Percentiles rank a stretch among this genome's conserved stretches.
phyloP scores from a whole-genome alignment of 192 early-diverging fungal genomes.

The Coemansia pectinata region DNA sequence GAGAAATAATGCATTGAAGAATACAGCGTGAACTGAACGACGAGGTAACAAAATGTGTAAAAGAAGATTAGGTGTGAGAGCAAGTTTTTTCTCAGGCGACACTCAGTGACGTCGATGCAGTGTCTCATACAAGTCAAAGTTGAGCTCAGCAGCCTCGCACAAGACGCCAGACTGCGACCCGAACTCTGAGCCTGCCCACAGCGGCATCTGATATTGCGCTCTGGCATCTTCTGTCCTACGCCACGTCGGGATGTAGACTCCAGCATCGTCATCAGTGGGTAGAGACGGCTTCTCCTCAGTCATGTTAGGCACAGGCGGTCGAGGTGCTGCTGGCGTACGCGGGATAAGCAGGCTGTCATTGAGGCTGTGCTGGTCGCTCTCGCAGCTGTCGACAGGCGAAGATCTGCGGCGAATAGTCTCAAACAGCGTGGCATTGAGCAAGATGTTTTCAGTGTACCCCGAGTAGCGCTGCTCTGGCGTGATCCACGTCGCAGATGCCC shows the following conservation, averaged over 20 bases:
- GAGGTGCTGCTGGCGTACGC: not conserved
- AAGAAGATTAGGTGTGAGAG: not conserved
- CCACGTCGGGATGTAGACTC: constrained; percentile 54
- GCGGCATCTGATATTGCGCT: constrained; percentile 7
- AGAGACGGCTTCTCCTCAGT: not conserved
- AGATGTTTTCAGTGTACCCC: constrained; percentile 46
- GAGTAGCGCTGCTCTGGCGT: constrained; percentile 50
- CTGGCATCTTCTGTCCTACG: constrained; percentile 15
- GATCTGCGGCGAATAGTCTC: constrained; percentile 47
- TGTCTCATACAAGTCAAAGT: constrained; percentile 53
- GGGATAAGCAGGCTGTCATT: not conserved
- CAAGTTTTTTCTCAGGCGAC: not conserved
- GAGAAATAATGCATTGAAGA: not conserved
- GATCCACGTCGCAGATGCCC: constrained; percentile 41
- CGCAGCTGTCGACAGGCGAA: constrained; percentile 18
- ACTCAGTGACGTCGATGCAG: constrained; percentile 34
- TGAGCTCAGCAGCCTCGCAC: constrained; percentile 52
- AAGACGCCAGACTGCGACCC: constrained; percentile 37
- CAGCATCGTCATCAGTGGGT: constrained; percentile 15
- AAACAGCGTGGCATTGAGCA: constrained; percentile 50
- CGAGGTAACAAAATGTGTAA: constrained; percentile 7
- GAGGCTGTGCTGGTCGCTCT: constrained; percentile 13
- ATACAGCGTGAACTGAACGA: not conserved
- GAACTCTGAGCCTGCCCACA: constrained; percentile 32
- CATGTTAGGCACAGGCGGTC: not conserved